Evolutionary conservation across 768 basidiomycete genomes (phyloP).

Genomic region (Mycena floridula): DNA sequence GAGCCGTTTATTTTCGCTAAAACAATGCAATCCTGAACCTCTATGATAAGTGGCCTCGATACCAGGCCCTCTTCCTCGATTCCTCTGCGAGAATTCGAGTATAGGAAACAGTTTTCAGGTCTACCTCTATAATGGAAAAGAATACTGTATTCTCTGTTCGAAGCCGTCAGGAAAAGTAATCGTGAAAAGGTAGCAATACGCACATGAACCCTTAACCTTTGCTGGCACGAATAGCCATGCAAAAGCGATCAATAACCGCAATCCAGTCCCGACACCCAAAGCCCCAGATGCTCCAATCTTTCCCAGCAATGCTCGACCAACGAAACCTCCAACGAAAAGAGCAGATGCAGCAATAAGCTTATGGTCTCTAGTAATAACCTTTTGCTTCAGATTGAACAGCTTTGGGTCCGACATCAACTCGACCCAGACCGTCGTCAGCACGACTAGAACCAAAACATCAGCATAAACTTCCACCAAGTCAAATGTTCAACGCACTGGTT

Average conservation of each 20-base stretch:
- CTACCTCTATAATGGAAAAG: too few relatives aligned
- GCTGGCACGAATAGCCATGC: neutral
- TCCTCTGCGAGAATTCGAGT: too few relatives aligned
- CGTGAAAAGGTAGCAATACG: too few relatives aligned
- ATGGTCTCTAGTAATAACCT: neutral
- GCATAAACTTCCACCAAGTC: neutral
- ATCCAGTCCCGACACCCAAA: neutral
- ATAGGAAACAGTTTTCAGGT: too few relatives aligned
- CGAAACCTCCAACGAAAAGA: neutral
- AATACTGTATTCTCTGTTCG: too few relatives aligned
- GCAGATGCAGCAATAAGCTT: neutral
- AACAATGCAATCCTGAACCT: too few relatives aligned
- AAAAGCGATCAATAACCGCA: neutral
- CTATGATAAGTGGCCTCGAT: too few relatives aligned
- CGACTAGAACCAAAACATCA: neutral
- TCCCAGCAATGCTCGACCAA: neutral
- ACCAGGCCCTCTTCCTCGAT: too few relatives aligned
- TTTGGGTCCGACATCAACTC: neutral
- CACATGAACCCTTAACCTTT: too few relatives aligned
- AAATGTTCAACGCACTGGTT: constrained; percentile 25
- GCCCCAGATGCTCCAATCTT: neutral
- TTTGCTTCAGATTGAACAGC: neutral
- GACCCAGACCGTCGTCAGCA: neutral
- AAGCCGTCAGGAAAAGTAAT: too few relatives aligned
- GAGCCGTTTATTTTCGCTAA: too few relatives aligned